Evolutionary conservation across 1,284 basidiomycete genomes (phyloP), one percentile per base, ranked within the genome.

Genomic region (Sporisorium scitamineum): DNA sequence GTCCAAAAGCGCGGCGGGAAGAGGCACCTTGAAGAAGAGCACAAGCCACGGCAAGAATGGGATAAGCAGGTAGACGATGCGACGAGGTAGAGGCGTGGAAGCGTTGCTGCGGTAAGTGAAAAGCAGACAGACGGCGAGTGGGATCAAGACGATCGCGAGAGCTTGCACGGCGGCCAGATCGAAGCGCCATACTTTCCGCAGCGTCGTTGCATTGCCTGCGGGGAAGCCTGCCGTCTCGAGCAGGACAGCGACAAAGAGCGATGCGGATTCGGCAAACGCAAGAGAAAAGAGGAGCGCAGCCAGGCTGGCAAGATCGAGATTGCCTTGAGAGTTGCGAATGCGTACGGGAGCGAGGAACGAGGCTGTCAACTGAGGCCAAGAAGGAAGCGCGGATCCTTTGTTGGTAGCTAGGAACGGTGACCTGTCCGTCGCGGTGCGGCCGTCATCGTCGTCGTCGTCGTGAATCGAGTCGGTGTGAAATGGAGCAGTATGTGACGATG

Each of bases 1-100:
- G 20, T 66, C 62, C 11, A 59, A 39, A 13, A 79, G 58, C 3
- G 81, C 71, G 16, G 67, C 56, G 6, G 83, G 83, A 14, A 84
- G 61, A 9, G 83, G 83, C 20, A 84, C 80, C 42, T 79, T 80
- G 57, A 83, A 61, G 62, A 83, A 84, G 6, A 78, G 59, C 31
- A 75, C 54, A 18, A 80, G 59, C 83, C 83, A 84, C 0, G 61
- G 60, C 3, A 78, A 9, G 50, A 82, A 83, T n/a, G 79, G 76
- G 1, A 80, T 24, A 2, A 71, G 26, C 8, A 79, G 64, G 13
- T 68, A 77, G 18, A 61, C 44, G 20, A 68, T 52, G 20, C 80
- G 70, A 13, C 70, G 59, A 1, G 68, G 52, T 3, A 75, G 44
- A 27, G 63, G 64, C 5, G 64, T 67, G 0, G 54, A 61, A 9